Conservation (phyloP, 2,329 filamentous ascomycete genomes). For the Hypoxylon sp. region DNA sequence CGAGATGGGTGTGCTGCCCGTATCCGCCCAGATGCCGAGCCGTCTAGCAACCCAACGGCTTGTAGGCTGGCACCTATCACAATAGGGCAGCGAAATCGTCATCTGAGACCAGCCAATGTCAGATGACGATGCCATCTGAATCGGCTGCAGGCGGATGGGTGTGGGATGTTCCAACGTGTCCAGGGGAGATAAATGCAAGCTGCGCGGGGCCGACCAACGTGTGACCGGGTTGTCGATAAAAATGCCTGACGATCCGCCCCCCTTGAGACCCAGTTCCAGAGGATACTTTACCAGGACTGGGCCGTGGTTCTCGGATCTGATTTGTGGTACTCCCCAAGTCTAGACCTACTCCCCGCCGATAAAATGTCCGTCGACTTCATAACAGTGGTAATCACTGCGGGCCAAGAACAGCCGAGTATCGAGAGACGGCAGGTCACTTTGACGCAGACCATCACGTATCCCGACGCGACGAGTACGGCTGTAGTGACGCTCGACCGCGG, state of each 20-base stretch:
- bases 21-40: slow-evolving; percentile 41
- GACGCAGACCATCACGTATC: slow-evolving; percentile 50
- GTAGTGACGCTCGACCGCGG: slow-evolving; percentile 49
- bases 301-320: slow-evolving; percentile 29
- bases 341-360: slow-evolving; percentile 4
- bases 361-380: slow-evolving; percentile 31
- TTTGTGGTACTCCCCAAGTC: slow-evolving; percentile 24
- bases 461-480: slow-evolving; percentile 47
- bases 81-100: slow-evolving; percentile 32
- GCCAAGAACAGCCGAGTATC: slow-evolving; percentile 17
- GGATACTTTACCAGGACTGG: slow-evolving; percentile 27
- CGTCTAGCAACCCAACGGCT: slow-evolving; percentile 39
- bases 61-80: slow-evolving; percentile 42
- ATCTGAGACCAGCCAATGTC: slow-evolving; percentile 43
- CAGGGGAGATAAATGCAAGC: slow-evolving; percentile 19
- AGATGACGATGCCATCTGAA: slow-evolving; percentile 43
- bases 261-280: slow-evolving; percentile 22
- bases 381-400: slow-evolving; percentile 17
- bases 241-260: slow-evolving; percentile 37
- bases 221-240: slow-evolving; percentile 40
- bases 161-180: slow-evolving; percentile 40
- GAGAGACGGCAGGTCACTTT: slow-evolving; percentile 46
- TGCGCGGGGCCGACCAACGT: slow-evolving; percentile 31
- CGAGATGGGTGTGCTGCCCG: slow-evolving; percentile 34
- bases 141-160: slow-evolving; percentile 39